Evolutionary conservation across 78 protist genomes (phyloP), one percentile per base, ranked within the genome.

Genomic region (Trichosphaerium sp.): DNA sequence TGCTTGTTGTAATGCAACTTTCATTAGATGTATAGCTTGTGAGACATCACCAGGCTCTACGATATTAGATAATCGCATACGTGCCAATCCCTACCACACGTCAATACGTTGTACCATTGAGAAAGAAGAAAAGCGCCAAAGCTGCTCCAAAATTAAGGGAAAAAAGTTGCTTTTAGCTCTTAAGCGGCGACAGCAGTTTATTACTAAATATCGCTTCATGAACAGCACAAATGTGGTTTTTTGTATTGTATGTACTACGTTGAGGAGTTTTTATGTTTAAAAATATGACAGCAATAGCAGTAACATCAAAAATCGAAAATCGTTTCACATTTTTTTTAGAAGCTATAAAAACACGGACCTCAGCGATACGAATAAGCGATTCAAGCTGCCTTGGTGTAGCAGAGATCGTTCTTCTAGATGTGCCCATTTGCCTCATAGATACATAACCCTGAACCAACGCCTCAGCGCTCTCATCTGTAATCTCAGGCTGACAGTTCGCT

Each of bases 361-460:
- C 98, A 23, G 94, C 6, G 3, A 95, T 44, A 31, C 99, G 93
- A 38, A 98, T 85, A 28, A 96, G 68, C 10, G 95, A 80, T 77
- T 98, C 99, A 29, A 98, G 87, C 80, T 96, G 99, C 7, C 99
- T 74, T 15, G 97, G 94, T 8, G 99, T 95, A 1, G 99, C 99
- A 8, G 97, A 56, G 35, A 97, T 69, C 1, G 90, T 83, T 44
- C 47, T 56, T 14, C 44, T 47, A 21, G 69, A 43, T 7, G 26
- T 0, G 40, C 97, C 84, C 78, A 67, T 28, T 26, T 47, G 60
- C 57, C 73, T 28, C 80, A 83, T 83, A 4, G 61, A 69, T 3
- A 76, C 81, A 62, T 93, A 96, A 12, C 78, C 84, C 6, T 62
- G 31, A 14, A 87, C 71, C 35, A 95, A 84, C 28, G 15, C 38